Evolutionary conservation across 1,284 basidiomycete species (phyloP), one percentile per base, ranked within the genome.

Genomic region (Cutaneotrichosporon cutaneum): DNA sequence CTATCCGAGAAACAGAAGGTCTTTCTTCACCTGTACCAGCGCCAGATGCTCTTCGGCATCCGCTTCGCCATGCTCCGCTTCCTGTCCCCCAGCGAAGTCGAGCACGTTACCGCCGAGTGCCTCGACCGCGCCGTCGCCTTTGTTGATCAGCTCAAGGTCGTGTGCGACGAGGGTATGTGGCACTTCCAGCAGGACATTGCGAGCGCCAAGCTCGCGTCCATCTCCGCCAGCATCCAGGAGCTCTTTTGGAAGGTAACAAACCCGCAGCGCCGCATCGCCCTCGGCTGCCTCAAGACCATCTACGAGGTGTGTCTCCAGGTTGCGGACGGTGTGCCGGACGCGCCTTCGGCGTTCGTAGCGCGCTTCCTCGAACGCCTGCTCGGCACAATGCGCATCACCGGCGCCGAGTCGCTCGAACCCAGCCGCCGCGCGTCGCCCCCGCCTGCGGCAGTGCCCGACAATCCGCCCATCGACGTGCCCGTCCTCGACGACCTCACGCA

Each of bases 181-280:
- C 16, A 18, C 8, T 58, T 53, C 36, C 57, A 58, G 50, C 57
- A 58, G 48, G 57, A 58, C 39, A 58, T 58, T 58, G 57, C 57
- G 13, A 44, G 36, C 13, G 57, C 50, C 24, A 58, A 58, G 27
- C 48, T 39, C 26, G 57, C 57, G n/a, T 21, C 48, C 7, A 52
- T 53, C 26, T 51, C 35, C 18, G 57, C 33, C 24, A 58, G 26
- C 21, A 21, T 53, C 18, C 57, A 53, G n/a, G 48, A 52, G 58
- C 53, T 60, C 32, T 60, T 48, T 33, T 60, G 39, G 39, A 53
- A 52, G 11, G 24, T 36, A 2, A 35, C 53, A 5, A 27, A 35
- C 14, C 35, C 44, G 1, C 58, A 60, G 24, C 53, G 53, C 32
- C 58, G 44, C 3, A 35, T 55, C n/a, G 53, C 48, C 22, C 36